phyloP scores from a whole-genome alignment of 2,329 filamentous ascomycete species.

The Calonectria multiphialidica region DNA sequence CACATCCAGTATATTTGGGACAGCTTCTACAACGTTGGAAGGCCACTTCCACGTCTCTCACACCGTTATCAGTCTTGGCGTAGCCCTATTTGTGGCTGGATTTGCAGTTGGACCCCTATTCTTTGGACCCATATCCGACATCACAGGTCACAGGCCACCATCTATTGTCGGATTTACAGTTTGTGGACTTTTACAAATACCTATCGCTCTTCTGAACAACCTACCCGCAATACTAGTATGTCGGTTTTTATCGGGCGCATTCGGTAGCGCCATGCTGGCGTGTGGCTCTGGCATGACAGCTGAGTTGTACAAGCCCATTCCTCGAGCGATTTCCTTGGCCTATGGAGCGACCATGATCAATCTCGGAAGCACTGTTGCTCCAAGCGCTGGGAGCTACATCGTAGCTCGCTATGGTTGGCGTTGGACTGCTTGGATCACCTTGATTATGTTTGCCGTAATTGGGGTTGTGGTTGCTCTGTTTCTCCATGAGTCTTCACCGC shows the following conservation, averaged over 20 bases:
- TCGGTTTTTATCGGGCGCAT: conserved; percentile 1
- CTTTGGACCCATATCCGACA: conserved; percentile 6
- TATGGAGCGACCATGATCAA: conserved; percentile 17
- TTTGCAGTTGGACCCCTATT: conserved; percentile 13
- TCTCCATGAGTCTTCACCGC: conserved; percentile 5
- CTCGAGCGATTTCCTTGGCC: background rate
- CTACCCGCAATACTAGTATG: background rate
- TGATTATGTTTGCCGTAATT: conserved; percentile 1
- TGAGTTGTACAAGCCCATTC: conserved; percentile 2
- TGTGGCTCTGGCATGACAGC: conserved; percentile 18
- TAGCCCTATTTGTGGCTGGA: conserved; percentile 10
- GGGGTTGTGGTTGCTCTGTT: background rate
- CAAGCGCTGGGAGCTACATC: conserved; percentile 2
- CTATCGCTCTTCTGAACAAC: background rate
- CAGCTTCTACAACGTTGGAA: background rate
- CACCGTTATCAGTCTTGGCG: background rate
- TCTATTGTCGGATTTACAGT: background rate
- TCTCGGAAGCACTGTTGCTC: conserved; percentile 6
- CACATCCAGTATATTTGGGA: conserved; percentile 12
- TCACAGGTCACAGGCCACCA: background rate
- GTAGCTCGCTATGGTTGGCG: conserved; percentile 10
- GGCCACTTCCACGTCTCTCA: background rate
- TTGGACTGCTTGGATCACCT: conserved; percentile 10
- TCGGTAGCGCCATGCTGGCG: conserved; percentile 13
- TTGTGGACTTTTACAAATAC: conserved; percentile 12